Evolutionary conservation across 306 rosid species (phyloP).

Genomic region (Glycyrrhiza uralensis): DNA sequence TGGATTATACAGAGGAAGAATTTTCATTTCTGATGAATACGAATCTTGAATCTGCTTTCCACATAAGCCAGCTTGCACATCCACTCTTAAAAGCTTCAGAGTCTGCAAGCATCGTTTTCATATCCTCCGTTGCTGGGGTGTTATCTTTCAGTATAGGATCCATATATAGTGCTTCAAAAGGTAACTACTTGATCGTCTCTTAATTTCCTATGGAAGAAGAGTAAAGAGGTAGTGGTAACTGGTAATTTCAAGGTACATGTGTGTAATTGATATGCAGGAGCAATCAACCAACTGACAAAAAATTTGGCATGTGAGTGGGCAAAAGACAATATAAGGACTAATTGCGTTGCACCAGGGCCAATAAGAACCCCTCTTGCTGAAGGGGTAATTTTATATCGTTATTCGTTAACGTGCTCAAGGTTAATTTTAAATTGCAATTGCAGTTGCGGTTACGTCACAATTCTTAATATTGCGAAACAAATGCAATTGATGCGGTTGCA

Average conservation of each 20-base stretch:
- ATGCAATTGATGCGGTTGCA: too few species aligned
- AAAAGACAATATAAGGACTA: conserved; percentile 51
- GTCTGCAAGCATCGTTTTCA: conserved; percentile 25
- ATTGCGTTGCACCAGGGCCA: conserved; percentile 51
- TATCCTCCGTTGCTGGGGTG: conserved; percentile 29
- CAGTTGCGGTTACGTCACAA: too few species aligned
- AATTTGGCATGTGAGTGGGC: conserved; percentile 66
- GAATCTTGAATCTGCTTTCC: conserved; percentile 32
- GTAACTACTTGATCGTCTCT: neutral
- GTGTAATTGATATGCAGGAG: conserved; percentile 31
- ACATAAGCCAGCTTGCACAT: conserved; percentile 33
- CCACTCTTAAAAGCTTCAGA: conserved; percentile 34
- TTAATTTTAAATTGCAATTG: too few species aligned
- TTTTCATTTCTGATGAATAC: conserved; percentile 16
- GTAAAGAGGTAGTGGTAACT: neutral
- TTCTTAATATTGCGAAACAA: too few species aligned
- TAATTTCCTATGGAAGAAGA: neutral
- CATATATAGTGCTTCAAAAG: conserved; percentile 41
- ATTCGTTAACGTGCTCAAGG: too few species aligned
- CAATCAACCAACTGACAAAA: conserved; percentile 46
- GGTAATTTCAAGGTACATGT: neutral
- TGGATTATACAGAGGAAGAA: conserved; percentile 24
- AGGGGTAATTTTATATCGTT: neutral
- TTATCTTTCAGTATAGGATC: neutral
- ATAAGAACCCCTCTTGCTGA: conserved; percentile 33